These are phyloP conservation scores for Aureobasidium sp. DNA, from an alignment of 2,329 filamentous ascomycete genomes.

Conservation along the genomic window DNA sequence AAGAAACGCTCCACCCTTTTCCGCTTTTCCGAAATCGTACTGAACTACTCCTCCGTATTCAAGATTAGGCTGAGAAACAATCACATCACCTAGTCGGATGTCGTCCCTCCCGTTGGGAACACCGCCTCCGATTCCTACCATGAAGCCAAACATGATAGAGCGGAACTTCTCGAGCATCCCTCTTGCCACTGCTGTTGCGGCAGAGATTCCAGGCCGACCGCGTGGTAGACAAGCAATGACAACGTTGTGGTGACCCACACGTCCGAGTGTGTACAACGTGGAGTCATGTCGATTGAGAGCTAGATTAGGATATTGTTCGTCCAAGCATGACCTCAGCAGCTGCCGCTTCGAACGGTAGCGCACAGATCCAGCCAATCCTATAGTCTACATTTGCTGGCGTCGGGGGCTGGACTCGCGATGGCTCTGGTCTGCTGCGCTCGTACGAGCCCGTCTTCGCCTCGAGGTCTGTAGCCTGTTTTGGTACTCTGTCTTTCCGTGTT, in stretches of 20 bases:
- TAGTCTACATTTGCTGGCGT: background rate
- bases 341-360: slow-evolving; percentile 17
- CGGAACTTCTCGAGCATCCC: slow-evolving; percentile 17
- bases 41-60: slow-evolving; percentile 22
- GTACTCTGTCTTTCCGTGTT: too few relatives aligned
- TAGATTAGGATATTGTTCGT: slow-evolving; percentile 14
- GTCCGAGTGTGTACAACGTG: slow-evolving; percentile 17
- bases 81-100: slow-evolving; percentile 22
- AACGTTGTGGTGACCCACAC: slow-evolving; percentile 16
- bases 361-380: slow-evolving; percentile 19
- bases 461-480: too few relatives aligned
- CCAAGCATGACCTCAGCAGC: slow-evolving; percentile 18
- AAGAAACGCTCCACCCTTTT: background rate
- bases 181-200: slow-evolving; percentile 16
- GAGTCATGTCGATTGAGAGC: background rate
- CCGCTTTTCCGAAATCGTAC: slow-evolving; percentile 21
- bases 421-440: too few relatives aligned
- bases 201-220: slow-evolving; percentile 9
- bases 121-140: slow-evolving; percentile 21
- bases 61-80: slow-evolving; percentile 19
- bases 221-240: slow-evolving; percentile 17
- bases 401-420: too few relatives aligned
- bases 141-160: background rate
- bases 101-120: slow-evolving; percentile 11
- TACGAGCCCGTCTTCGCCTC: too few relatives aligned